Evolutionary conservation across 2,329 filamentous ascomycete genomes (phyloP), one percentile per base, ranked within the genome.

Genomic region (Hymenoscyphus infarciens): DNA sequence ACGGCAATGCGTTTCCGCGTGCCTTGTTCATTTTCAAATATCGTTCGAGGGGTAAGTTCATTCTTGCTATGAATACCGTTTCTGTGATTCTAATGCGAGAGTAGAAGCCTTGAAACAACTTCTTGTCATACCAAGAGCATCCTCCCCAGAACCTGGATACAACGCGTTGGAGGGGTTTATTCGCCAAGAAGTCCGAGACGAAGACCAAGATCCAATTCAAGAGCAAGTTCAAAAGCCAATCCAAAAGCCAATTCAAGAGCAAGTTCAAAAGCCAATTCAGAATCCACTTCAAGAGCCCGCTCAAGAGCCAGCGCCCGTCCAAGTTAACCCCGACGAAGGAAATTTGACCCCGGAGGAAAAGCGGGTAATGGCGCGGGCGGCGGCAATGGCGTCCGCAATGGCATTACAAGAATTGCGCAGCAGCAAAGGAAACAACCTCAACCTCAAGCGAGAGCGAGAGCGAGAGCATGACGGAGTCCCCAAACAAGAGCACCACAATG

Each of bases 1-100:
- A 69, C 68, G 69, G 61, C 65, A 71, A 52, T 3, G 63, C 65
- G 29, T 57, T 65, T 31, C 63, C 61, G 2, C 10, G 66, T 16
- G 61, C 52, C 11, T 61, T 59, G 19, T 72, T 69, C 57, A 60
- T 29, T 11, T 73, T 73, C 62, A 67, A 68, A 11, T 73, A 72
- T 33, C 67, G 71, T 2, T 65, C 65, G n/a, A 56, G 63, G 42
- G 64, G 70, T 70, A 60, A 19, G 66, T 0, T 22, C 1, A 25
- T 22, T 25, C 7, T 11, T n/a, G 22, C 25, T 10, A 11, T 11
- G 6, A 2, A 3, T 22, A 4, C n/a, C 19, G 6, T 13, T 49
- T 10, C 5, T 11, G 8, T 22, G 3, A 11, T 22, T 5, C 19
- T 49, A 49, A 49, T 22, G 19, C 8, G 7, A 25, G 11, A 49